Percentiles rank a stretch among this genome's conserved stretches.
These are phyloP conservation scores for Moesziomyces parantarcticus DNA, from an alignment of 1,284 basidiomycete species.

Conservation along the genomic window DNA sequence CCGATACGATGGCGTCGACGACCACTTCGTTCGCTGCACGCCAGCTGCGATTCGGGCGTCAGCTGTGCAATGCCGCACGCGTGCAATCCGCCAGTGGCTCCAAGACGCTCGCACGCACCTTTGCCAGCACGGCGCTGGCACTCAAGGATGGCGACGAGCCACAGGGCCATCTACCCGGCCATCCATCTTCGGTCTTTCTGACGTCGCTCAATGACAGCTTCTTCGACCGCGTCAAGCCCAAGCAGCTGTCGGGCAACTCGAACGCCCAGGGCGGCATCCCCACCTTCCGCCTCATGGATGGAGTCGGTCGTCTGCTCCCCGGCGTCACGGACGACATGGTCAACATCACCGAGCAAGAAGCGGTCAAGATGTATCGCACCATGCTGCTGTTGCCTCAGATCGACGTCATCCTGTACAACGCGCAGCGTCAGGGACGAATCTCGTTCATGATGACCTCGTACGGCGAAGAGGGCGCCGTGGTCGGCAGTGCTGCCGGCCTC, in stretches of 20 bases:
- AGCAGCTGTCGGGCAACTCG: slow-evolving; percentile 37
- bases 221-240: slow-evolving; percentile 52
- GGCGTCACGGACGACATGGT: slow-evolving; percentile 55
- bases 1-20: slow-evolving; percentile 12
- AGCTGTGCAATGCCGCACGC: background rate
- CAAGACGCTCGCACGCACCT: slow-evolving; percentile 3
- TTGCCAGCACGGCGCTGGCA: slow-evolving; percentile 12
- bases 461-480: slow-evolving; percentile 90
- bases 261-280: slow-evolving; percentile 57
- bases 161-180: slow-evolving; percentile 55
- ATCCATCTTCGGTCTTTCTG: slow-evolving; percentile 56
- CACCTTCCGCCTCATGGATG: slow-evolving; percentile 59
- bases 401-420: slow-evolving; percentile 88
- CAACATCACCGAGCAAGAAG: slow-evolving; percentile 49
- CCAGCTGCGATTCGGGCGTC: slow-evolving; percentile 13
- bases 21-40: slow-evolving; percentile 2
- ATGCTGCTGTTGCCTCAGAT: slow-evolving; percentile 77
- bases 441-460: slow-evolving; percentile 83
- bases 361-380: slow-evolving; percentile 55
- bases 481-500: slow-evolving; percentile 88
- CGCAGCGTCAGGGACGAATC: slow-evolving; percentile 92
- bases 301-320: slow-evolving; percentile 48
- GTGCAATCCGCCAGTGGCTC: background rate
- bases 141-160: slow-evolving; percentile 41
- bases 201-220: slow-evolving; percentile 56